A percentile compares a stretch with the other conserved stretches of the same genome.
Conservation (phyloP, 805 yeast genomes). For the Saccharomyces paradoxus region DNA sequence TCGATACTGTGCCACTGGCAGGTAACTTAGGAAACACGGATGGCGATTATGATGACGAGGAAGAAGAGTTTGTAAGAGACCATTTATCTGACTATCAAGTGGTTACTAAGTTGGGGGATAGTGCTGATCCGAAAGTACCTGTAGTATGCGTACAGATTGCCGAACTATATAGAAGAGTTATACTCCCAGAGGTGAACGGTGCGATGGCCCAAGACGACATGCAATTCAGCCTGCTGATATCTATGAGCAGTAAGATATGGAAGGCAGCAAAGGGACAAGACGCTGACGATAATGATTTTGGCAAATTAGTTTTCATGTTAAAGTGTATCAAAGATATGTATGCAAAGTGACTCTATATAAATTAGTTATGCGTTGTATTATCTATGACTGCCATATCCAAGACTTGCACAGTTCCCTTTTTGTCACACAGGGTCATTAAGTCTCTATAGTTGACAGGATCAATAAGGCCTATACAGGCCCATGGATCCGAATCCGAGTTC, state of each 20-base stretch:
- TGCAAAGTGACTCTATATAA: conserved; percentile 2
- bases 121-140: conserved; percentile 39
- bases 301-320: conserved; percentile 38
- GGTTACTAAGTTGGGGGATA: conserved; percentile 39
- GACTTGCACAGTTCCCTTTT: conserved; percentile 60
- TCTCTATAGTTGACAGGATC: conserved; percentile 81
- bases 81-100: conserved; percentile 37
- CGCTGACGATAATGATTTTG: conserved; percentile 35
- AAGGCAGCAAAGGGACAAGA: conserved; percentile 23
- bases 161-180: conserved; percentile 26
- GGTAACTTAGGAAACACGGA: conserved; percentile 4
- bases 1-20: background rate
- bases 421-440: conserved; percentile 51
- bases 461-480: conserved; percentile 59
- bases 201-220: conserved; percentile 4
- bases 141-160: conserved; percentile 40
- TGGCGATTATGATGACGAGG: conserved; percentile 14
- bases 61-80: conserved; percentile 19
- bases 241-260: conserved; percentile 43
- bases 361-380: conserved; percentile 28
- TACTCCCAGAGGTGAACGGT: conserved; percentile 16
- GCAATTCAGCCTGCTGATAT: conserved; percentile 29
- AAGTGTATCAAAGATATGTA: conserved; percentile 27
- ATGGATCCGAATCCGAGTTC: conserved; percentile 37
- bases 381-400: conserved; percentile 83